Conservation (phyloP, 306 rosid genomes). For the Inga oerstediana region DNA sequence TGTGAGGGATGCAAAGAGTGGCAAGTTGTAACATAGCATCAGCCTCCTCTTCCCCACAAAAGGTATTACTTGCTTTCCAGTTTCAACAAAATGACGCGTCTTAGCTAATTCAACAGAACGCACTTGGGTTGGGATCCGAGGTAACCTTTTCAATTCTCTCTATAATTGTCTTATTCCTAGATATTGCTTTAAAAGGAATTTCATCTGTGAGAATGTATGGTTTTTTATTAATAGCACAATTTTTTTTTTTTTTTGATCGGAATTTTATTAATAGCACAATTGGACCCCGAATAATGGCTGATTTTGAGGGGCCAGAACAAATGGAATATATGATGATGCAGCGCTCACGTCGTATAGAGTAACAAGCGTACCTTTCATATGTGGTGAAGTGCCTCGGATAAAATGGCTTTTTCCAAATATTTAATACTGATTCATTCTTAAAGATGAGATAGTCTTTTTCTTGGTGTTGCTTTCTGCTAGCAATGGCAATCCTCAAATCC, state of each 20-base stretch:
- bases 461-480: slow-evolving; percentile 46
- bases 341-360: neutral
- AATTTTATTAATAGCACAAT: neutral
- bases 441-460: slow-evolving; percentile 9
- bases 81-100: neutral
- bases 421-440: neutral
- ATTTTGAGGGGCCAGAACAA: neutral
- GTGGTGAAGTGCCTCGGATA: slow-evolving; percentile 2
- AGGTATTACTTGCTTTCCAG: neutral
- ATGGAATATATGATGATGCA: neutral
- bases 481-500: slow-evolving; percentile 32
- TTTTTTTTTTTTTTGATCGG: too few relatives aligned
- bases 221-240: neutral
- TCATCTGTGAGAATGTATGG: neutral
- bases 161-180: neutral
- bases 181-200: neutral
- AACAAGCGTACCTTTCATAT: neutral
- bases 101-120: neutral
- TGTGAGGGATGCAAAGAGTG: slow-evolving; percentile 6
- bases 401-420: neutral
- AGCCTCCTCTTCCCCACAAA: neutral
- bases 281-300: neutral
- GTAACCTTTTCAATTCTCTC: neutral
- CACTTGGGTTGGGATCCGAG: neutral
- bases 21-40: neutral